Base-by-base conservation (phyloP, 768 basidiomycete species). In the Phanerodontia chrysosporium region DNA sequence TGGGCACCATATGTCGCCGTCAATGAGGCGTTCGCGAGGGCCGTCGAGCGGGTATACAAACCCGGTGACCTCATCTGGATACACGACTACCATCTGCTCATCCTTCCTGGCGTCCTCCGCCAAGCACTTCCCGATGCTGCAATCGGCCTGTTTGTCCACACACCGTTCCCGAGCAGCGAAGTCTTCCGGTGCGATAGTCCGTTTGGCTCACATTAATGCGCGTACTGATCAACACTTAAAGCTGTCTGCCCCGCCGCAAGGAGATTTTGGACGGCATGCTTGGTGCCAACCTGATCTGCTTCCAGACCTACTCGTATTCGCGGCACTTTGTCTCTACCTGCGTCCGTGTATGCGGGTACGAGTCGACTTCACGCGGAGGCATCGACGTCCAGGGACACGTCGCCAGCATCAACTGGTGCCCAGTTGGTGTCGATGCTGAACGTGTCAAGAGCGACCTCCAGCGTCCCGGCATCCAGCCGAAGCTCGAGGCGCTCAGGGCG, bases 201-300 rank as follows among this genome's bases (percentile, higher is more conserved):
- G 39, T 25, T 30, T n/a, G n/a, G n/a, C n/a, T n/a, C n/a, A n/a
- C n/a, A n/a, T n/a, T n/a, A n/a, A n/a, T n/a, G n/a, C n/a, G n/a
- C n/a, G n/a, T n/a, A n/a, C n/a, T n/a, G n/a, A n/a, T n/a, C n/a
- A n/a, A n/a, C n/a, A n/a, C n/a, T n/a, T n/a, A 35, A 6, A 61
- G 67, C 12, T 69, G 68, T 51, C 62, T 69, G 13, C 68, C 68
- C 85, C 87, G 87, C 51, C 85, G 96, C 49, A 91, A 90, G 66
- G 95, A 98, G 74, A 92, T 98, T 60, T 80, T 99, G 25, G 94
- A 98, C 63, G 97, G 96, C 36, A 97, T 99, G 92, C 87, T 98
- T 46, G 95, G 95, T 29, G 94, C 96, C 51, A 95, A 97, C 74
- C 82, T 97, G 32, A 86, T 98, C 51, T 95, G 92, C 73, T 98